Conservation (phyloP, 2,329 filamentous ascomycete genomes). For the Sclerotinia nivalis region DNA sequence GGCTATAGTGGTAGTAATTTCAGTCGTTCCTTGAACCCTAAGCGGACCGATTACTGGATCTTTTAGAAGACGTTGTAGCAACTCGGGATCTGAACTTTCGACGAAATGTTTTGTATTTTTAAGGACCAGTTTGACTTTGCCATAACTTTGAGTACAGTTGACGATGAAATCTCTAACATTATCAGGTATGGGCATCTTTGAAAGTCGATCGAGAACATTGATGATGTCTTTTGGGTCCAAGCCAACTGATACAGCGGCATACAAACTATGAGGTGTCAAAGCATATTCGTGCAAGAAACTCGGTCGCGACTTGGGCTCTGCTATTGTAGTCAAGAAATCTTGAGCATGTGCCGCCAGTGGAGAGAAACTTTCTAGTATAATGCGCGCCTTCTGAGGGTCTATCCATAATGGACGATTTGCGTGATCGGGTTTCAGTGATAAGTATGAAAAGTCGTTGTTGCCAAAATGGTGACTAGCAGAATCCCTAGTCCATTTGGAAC, state of each 20-base stretch:
- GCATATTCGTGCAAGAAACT: slow-evolving; percentile 92
- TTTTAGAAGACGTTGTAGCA: slow-evolving; percentile 82
- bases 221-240: slow-evolving; percentile 88
- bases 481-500: slow-evolving; percentile 30
- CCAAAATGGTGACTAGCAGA: slow-evolving; percentile 42
- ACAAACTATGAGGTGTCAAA: slow-evolving; percentile 87
- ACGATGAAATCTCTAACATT: slow-evolving; percentile 73
- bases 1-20: slow-evolving; percentile 77
- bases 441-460: slow-evolving; percentile 69
- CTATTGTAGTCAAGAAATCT: slow-evolving; percentile 93
- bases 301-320: slow-evolving; percentile 87
- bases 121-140: slow-evolving; percentile 91
- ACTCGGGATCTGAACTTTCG: slow-evolving; percentile 83
- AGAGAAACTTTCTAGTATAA: slow-evolving; percentile 93
- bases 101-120: slow-evolving; percentile 95
- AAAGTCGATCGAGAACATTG: slow-evolving; percentile 80
- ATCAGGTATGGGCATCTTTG: slow-evolving; percentile 84
- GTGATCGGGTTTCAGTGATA: slow-evolving; percentile 84
- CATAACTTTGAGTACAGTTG: slow-evolving; percentile 84
- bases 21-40: slow-evolving; percentile 67
- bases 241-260: slow-evolving; percentile 94
- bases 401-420: slow-evolving; percentile 91
- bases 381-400: slow-evolving; percentile 79
- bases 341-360: slow-evolving; percentile 83
- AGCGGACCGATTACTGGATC: slow-evolving; percentile 80